Conservation (phyloP, 345 rosid species). For the Arabidopsis suecica region DNA sequence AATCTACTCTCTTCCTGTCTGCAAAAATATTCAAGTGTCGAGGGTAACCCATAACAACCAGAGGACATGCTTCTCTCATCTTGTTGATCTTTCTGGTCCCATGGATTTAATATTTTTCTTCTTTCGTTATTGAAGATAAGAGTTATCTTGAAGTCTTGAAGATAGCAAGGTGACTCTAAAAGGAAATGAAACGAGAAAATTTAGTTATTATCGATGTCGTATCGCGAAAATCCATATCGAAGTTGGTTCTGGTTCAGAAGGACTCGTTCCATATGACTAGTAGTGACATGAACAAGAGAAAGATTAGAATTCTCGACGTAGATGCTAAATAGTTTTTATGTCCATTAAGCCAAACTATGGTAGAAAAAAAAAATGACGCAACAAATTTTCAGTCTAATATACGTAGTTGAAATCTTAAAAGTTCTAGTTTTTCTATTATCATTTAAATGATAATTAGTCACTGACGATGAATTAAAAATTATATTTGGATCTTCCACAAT, state of each 20-base stretch:
- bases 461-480: too few relatives aligned
- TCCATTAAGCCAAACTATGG: neutral
- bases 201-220: neutral
- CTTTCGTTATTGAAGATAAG: slow-evolving; percentile 2
- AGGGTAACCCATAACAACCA: slow-evolving; percentile 22
- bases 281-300: neutral
- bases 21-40: slow-evolving; percentile 28
- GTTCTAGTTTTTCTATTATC: neutral
- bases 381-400: neutral
- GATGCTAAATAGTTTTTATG: neutral
- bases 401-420: neutral
- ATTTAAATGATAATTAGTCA: neutral
- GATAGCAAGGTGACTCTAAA: slow-evolving; percentile 1
- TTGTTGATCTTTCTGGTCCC: slow-evolving; percentile 30
- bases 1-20: slow-evolving; percentile 38
- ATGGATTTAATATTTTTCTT: slow-evolving; percentile 24
- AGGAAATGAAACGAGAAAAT: neutral
- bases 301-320: neutral
- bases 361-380: neutral
- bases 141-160: slow-evolving; percentile 20
- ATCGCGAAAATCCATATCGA: slow-evolving; percentile 2
- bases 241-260: neutral
- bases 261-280: neutral
- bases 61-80: slow-evolving; percentile 28
- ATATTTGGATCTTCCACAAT: too few relatives aligned